These are phyloP conservation scores for Filosporella fistucella DNA, from an alignment of 495 filamentous ascomycete species.

Conservation along the genomic window DNA sequence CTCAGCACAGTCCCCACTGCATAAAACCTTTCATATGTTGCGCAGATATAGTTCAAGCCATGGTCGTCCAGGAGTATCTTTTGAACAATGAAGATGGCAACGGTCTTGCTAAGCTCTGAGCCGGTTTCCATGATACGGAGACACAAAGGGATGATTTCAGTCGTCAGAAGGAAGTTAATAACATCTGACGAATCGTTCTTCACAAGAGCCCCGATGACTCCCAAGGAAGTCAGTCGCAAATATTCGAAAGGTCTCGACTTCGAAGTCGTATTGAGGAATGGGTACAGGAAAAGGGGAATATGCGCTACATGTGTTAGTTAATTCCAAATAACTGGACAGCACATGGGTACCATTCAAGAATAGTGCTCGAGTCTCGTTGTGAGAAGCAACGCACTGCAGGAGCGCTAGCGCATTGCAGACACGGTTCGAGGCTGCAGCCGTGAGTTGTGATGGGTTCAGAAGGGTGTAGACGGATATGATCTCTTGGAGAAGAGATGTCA, in stretches of 20 bases:
- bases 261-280: constrained; percentile 97
- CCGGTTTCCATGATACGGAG: constrained; percentile 99
- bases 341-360: constrained; percentile 82
- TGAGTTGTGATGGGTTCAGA: constrained; percentile 93
- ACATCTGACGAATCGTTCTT: constrained; percentile 99
- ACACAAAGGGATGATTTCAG: constrained; percentile 97
- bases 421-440: constrained; percentile 91
- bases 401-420: constrained; percentile 98
- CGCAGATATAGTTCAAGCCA: constrained; percentile 97
- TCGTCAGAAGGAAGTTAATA: constrained; percentile 98
- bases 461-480: constrained; percentile 98
- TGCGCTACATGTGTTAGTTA: constrained; percentile 59
- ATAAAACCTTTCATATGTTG: constrained; percentile 99
- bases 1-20: constrained; percentile 95
- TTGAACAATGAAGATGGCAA: constrained; percentile 99
- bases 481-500: constrained; percentile 95
- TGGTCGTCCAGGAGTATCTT: constrained; percentile 97
- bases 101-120: constrained; percentile 96
- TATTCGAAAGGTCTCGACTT: constrained; percentile 99
- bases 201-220: constrained; percentile 94
- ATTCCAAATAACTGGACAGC: neutral
- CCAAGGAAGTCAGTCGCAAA: constrained; percentile 93
- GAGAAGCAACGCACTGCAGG: constrained; percentile 95
- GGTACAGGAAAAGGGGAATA: constrained; percentile 96
- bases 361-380: constrained; percentile 89